Conservation (phyloP, 75 land plant species). For the Sequoiadendron giganteum region DNA sequence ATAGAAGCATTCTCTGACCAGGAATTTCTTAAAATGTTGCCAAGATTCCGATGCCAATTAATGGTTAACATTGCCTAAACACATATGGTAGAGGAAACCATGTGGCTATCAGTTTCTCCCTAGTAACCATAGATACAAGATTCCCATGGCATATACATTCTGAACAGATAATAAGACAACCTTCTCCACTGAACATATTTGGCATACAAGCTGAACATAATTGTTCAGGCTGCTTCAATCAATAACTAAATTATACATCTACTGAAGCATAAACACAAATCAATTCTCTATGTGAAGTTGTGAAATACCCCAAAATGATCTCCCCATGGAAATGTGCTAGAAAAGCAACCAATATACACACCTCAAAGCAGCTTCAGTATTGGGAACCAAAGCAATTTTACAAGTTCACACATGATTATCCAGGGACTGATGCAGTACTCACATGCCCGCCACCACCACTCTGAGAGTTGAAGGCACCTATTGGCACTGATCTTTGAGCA, state of each 20-base stretch:
- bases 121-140: not conserved
- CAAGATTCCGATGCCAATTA: not conserved
- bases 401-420: not conserved
- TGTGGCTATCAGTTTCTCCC: not conserved
- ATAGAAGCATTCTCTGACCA: not conserved
- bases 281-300: not conserved
- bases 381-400: not conserved
- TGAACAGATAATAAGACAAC: not conserved
- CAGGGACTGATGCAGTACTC: slow-evolving; percentile 48
- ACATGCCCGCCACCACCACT: slow-evolving; percentile 35
- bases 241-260: not conserved
- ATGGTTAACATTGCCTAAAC: not conserved
- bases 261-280: slow-evolving; percentile 4
- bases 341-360: not conserved
- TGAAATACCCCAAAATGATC: not conserved
- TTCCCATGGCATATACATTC: not conserved
- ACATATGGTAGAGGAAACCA: not conserved
- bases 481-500: slow-evolving; percentile 61
- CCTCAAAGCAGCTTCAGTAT: not conserved
- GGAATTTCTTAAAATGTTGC: not conserved
- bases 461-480: slow-evolving; percentile 28
- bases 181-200: not conserved
- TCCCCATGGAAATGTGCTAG: not conserved
- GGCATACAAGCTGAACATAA: not conserved
- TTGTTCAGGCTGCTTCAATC: not conserved